Conservation (phyloP, 1,139 yeast species). For the Kluyveromyces marxianus region DNA sequence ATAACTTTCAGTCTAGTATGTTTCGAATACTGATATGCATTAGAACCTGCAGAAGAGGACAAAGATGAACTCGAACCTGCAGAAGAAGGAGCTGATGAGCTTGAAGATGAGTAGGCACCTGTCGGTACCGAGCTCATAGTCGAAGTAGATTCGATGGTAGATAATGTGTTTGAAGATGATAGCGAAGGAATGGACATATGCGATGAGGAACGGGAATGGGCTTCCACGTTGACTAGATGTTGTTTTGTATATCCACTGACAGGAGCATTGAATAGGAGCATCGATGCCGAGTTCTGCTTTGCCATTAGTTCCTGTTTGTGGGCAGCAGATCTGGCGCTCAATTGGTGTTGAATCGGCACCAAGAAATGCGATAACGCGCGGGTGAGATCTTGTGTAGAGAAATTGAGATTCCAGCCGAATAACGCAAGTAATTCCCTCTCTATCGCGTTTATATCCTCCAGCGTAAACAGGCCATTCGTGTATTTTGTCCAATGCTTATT, state of each 20-base stretch:
- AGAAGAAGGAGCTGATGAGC: neutral
- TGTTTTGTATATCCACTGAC: slow-evolving; percentile 11
- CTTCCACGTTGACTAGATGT: slow-evolving; percentile 3
- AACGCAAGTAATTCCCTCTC: slow-evolving; percentile 80
- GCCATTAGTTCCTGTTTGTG: slow-evolving; percentile 11
- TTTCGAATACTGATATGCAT: too few species aligned
- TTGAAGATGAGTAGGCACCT: slow-evolving; percentile 7
- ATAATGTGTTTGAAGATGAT: slow-evolving; percentile 21
- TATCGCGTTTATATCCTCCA: slow-evolving; percentile 80
- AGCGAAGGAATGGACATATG: slow-evolving; percentile 23
- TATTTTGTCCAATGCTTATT: slow-evolving; percentile 94
- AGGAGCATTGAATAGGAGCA: slow-evolving; percentile 16
- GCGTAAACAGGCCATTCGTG: slow-evolving; percentile 71
- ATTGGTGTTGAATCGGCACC: slow-evolving; percentile 50
- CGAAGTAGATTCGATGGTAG: slow-evolving; percentile 17
- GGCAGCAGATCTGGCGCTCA: slow-evolving; percentile 6
- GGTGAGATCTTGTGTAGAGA: slow-evolving; percentile 62
- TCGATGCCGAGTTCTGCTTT: neutral
- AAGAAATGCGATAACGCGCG: slow-evolving; percentile 68
- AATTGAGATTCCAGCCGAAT: slow-evolving; percentile 75
- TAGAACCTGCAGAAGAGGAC: neutral
- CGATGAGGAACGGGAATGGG: slow-evolving; percentile 16
- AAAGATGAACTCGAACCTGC: slow-evolving; percentile 9
- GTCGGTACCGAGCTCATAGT: neutral
- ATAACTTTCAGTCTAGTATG: neutral